Evolutionary conservation across 257 asterid species (phyloP), one percentile per base, ranked within the genome.

Genomic region (Cynanchum wilfordii): DNA sequence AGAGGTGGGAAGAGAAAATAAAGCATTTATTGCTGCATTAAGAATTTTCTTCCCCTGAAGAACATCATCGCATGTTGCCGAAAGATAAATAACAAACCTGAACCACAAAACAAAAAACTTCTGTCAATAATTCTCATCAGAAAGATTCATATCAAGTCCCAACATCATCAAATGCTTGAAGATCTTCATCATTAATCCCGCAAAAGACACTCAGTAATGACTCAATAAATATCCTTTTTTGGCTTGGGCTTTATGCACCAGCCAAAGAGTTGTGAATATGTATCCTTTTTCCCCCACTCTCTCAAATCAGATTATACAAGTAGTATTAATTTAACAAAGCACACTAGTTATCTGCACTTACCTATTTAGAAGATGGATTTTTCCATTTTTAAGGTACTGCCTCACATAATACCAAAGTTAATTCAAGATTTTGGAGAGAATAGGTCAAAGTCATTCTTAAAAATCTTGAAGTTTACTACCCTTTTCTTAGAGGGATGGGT

Each of bases 21-120:
- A 79, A 47, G 90, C 86, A 72, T 79, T 75, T 55, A 89, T 86
- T 73, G 97, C 95, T 10, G 87, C 88, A 66, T 76, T 76, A 24
- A 94, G 78, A 80, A 84, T 75, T 38, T 83, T 84, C 88, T 91
- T 88, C 72, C 98, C 98, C 79, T 87, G 89, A 56, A 49, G 83
- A 70, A 77, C 88, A 78, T 85, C 80, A 70, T 83, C 84, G 79
- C 95, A 89, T 63, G 75, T 58, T 66, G 90, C 86, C 50, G 99
- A 94, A 60, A 94, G 84, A 80, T 91, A 94, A 49, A 88, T 81
- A 74, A 91, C 90, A 75, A 81, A 94, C 96, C 97, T 89, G 89
- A 80, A 72, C 51, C 75, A 84, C 45, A 69, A 76, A 65, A 60
- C 10, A 55, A 44, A 44, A 49, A 45, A 45, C 16, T 38, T 40